These are phyloP conservation scores for Fusarium sp. DNA, from an alignment of 2,329 filamentous ascomycete genomes.

Conservation along the genomic window DNA sequence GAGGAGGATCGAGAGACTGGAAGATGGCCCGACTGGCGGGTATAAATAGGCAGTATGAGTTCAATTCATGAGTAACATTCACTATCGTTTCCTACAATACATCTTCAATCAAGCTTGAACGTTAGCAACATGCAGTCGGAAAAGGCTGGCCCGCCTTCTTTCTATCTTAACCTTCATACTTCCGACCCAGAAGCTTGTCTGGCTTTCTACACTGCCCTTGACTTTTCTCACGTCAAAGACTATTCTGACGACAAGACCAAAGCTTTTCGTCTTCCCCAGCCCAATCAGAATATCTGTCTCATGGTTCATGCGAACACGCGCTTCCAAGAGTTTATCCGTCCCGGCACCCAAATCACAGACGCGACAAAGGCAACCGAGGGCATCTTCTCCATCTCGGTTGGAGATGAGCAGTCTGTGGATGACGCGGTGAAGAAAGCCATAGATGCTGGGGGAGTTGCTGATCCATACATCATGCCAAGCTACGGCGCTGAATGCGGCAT, in stretches of 20 bases:
- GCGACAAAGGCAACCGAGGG: slow-evolving; percentile 27
- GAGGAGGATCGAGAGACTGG: neutral
- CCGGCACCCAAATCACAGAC: slow-evolving; percentile 24
- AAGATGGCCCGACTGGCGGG: neutral
- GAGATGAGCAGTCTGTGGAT: slow-evolving; percentile 34
- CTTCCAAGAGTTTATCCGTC: slow-evolving; percentile 37
- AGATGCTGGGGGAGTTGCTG: slow-evolving; percentile 27
- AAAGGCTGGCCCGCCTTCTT: neutral
- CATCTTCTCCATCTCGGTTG: slow-evolving; percentile 26
- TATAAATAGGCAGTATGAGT: neutral
- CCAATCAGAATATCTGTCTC: slow-evolving; percentile 36
- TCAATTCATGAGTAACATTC: neutral
- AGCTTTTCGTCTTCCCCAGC: slow-evolving; percentile 27
- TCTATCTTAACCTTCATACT: slow-evolving; percentile 4
- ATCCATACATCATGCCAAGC: slow-evolving; percentile 29
- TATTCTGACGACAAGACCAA: slow-evolving; percentile 27
- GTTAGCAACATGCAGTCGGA: neutral
- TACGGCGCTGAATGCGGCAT: slow-evolving; percentile 31
- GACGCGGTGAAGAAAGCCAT: slow-evolving; percentile 25
- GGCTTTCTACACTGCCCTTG: slow-evolving; percentile 30
- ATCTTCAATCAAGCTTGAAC: neutral
- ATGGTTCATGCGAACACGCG: slow-evolving; percentile 32
- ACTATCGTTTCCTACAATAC: neutral
- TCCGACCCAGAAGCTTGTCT: neutral
- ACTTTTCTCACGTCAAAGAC: slow-evolving; percentile 13